These are phyloP conservation scores for Cornus controversa DNA, from an alignment of 148 eudicot species.

Conservation along the genomic window DNA sequence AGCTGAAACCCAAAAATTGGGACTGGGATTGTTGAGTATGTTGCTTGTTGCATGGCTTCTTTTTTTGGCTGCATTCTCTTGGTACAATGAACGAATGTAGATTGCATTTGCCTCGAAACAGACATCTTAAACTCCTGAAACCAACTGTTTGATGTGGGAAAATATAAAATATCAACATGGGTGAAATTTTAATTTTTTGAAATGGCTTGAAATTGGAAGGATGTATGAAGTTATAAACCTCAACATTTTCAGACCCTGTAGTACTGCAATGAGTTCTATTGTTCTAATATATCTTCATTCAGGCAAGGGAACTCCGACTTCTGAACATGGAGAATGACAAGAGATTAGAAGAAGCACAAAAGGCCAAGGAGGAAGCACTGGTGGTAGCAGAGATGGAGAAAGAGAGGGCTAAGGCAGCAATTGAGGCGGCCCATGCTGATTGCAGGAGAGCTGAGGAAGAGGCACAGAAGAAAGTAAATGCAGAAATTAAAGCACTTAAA, in stretches of 20 bases:
- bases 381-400: slow-evolving; percentile 5
- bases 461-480: background rate
- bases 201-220: background rate
- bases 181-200: background rate
- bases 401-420: slow-evolving; percentile 1
- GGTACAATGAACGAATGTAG: too few species aligned
- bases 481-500: background rate
- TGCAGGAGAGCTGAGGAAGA: background rate
- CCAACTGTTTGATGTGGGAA: background rate
- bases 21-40: background rate
- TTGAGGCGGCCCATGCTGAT: background rate
- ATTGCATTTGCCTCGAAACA: too few species aligned
- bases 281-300: background rate
- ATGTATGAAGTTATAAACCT: too few species aligned
- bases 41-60: background rate
- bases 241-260: background rate
- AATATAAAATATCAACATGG: background rate
- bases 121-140: background rate
- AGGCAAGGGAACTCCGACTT: slow-evolving; percentile 16
- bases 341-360: slow-evolving; percentile 4
- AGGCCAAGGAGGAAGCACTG: slow-evolving; percentile 1
- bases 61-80: too few species aligned
- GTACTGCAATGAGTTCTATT: background rate
- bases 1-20: background rate
- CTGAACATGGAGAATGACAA: slow-evolving; percentile 7